Conservation (phyloP, 2,329 filamentous ascomycete genomes). For the Claviceps sorghi region DNA sequence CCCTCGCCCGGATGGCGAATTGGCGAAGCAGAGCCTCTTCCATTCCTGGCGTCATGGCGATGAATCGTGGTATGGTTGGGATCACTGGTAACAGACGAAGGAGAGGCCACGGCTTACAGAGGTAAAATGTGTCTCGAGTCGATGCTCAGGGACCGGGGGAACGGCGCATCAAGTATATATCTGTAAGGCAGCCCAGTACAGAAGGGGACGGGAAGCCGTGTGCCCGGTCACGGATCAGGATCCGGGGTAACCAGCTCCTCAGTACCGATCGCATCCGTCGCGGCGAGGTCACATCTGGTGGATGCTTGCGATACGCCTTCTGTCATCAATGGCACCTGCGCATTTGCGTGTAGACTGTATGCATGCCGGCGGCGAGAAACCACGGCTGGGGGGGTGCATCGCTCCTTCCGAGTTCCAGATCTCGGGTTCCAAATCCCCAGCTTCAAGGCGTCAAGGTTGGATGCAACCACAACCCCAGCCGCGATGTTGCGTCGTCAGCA, state of each 20-base stretch:
- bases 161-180: background rate
- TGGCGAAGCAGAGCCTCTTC: background rate
- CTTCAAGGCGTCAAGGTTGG: background rate
- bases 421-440: background rate
- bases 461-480: background rate
- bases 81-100: background rate
- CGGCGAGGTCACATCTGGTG: background rate
- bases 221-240: too few relatives aligned
- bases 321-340: background rate
- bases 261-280: background rate
- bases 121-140: background rate
- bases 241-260: background rate
- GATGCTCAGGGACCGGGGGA: background rate
- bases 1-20: constrained; percentile 1
- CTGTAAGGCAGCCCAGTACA: background rate
- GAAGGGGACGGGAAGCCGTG: too few relatives aligned
- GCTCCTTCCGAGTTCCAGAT: background rate
- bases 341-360: background rate
- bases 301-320: background rate
- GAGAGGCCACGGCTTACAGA: too few relatives aligned
- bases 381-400: background rate
- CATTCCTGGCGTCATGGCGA: background rate
- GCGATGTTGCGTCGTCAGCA: background rate
- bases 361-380: background rate
- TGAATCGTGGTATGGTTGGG: background rate